These are phyloP conservation scores for Otatea glauca DNA, from an alignment of 176 grass and related monocot genomes.

Conservation along the genomic window DNA sequence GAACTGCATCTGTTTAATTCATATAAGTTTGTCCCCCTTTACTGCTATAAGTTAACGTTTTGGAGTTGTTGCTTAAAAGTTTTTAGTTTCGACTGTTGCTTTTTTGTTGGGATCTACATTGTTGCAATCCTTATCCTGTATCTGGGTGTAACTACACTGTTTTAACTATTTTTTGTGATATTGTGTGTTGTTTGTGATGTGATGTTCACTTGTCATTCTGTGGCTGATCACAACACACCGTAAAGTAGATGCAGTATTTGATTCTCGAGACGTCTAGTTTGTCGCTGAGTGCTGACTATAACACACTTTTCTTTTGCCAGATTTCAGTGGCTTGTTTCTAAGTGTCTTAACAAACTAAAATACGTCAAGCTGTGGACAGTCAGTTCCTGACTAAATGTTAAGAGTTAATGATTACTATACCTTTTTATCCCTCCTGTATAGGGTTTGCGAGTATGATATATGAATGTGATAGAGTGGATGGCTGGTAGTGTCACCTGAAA, in stretches of 20 bases:
- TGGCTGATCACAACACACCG: neutral
- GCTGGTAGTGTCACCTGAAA: neutral
- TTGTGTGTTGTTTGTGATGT: slow-evolving; percentile 21
- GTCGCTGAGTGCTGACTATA: neutral
- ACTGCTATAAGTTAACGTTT: slow-evolving; percentile 20
- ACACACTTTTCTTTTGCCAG: neutral
- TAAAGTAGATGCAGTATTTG: neutral
- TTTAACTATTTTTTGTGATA: neutral
- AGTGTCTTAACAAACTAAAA: neutral
- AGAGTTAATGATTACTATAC: too few relatives aligned
- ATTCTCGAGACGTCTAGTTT: neutral
- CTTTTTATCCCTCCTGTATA: too few relatives aligned
- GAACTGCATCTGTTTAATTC: slow-evolving; percentile 26
- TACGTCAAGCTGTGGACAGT: neutral
- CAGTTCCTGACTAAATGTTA: neutral
- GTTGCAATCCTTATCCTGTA: slow-evolving; percentile 9
- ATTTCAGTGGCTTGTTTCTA: neutral
- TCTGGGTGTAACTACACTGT: neutral
- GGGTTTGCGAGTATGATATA: neutral
- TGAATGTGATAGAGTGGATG: neutral
- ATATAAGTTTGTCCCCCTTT: slow-evolving; percentile 19
- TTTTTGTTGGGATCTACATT: slow-evolving; percentile 9
- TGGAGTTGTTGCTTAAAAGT: neutral
- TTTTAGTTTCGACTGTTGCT: neutral
- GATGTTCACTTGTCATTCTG: neutral